These are phyloP conservation scores for Oryza australiensis DNA, from an alignment of 176 grass and related monocot species.

Conservation along the genomic window DNA sequence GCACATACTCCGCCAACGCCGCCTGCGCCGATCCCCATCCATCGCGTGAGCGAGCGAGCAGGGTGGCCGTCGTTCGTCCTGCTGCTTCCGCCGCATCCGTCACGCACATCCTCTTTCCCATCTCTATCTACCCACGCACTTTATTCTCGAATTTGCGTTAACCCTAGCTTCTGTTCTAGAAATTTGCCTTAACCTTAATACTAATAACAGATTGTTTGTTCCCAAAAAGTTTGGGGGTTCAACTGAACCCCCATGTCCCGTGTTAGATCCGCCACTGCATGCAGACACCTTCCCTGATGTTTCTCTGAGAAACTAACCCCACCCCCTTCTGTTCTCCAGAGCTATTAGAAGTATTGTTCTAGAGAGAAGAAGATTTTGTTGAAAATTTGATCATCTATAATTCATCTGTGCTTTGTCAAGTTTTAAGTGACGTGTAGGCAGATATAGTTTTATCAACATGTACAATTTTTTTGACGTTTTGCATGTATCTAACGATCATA, in stretches of 20 bases:
- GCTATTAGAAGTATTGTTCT: conserved; percentile 27
- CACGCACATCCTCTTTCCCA: neutral
- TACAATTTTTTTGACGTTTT: conserved; percentile 15
- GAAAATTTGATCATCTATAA: neutral
- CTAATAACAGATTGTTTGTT: too few relatives aligned
- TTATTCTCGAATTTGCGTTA: too few relatives aligned
- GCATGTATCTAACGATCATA: conserved; percentile 5
- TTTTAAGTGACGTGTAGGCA: neutral
- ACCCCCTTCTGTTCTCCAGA: conserved; percentile 8
- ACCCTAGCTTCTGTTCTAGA: too few relatives aligned
- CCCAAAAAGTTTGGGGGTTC: too few relatives aligned
- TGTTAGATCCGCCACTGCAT: neutral
- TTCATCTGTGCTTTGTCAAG: neutral
- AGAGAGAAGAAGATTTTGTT: neutral
- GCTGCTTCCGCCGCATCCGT: neutral
- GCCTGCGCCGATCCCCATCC: neutral
- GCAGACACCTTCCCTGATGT: neutral
- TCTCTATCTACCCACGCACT: neutral
- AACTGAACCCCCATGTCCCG: neutral
- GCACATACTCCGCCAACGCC: too few relatives aligned
- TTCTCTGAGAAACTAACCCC: neutral
- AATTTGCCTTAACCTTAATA: too few relatives aligned
- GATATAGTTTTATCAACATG: neutral
- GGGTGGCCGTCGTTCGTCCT: neutral
- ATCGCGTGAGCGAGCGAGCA: neutral